A percentile compares a stretch with the other conserved stretches of the same genome.
phyloP scores from a whole-genome alignment of 2,329 filamentous ascomycete species.

The Ascosphaera apis region DNA sequence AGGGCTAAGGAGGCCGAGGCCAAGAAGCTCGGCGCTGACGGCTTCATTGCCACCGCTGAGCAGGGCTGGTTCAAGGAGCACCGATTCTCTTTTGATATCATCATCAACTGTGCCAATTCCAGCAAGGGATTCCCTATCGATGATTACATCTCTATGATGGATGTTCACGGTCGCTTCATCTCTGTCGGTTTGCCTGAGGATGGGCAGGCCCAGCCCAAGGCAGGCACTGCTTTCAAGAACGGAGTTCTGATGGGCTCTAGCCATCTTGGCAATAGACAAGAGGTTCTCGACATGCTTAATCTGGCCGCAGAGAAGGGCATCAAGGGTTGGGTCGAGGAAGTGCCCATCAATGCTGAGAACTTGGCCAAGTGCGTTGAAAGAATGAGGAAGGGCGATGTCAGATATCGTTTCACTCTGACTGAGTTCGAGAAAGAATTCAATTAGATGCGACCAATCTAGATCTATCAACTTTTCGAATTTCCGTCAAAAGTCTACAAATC shows the following conservation, averaged over 20 bases:
- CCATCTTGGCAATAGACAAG: slow-evolving; percentile 45
- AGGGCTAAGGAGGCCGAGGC: slow-evolving; percentile 37
- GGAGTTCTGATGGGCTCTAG: slow-evolving; percentile 48
- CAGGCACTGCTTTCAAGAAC: slow-evolving; percentile 49
- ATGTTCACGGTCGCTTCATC: slow-evolving; percentile 61
- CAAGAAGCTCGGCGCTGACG: slow-evolving; percentile 33
- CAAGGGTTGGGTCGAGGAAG: slow-evolving; percentile 43
- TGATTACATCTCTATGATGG: slow-evolving; percentile 54
- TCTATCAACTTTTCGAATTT: too few relatives aligned
- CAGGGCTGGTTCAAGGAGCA: slow-evolving; percentile 34
- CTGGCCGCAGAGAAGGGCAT: slow-evolving; percentile 46
- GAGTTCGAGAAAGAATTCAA: slow-evolving; percentile 17
- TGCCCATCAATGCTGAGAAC: slow-evolving; percentile 48
- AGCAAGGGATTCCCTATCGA: slow-evolving; percentile 38
- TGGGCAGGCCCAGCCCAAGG: slow-evolving; percentile 9
- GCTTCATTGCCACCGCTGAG: slow-evolving; percentile 34
- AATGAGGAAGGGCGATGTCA: slow-evolving; percentile 47
- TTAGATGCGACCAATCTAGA: slow-evolving; percentile 1
- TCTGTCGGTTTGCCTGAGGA: slow-evolving; percentile 61
- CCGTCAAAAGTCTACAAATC: too few relatives aligned
- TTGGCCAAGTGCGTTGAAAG: slow-evolving; percentile 47
- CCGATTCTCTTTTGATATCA: slow-evolving; percentile 36
- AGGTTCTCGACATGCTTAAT: slow-evolving; percentile 50
- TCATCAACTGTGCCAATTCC: slow-evolving; percentile 52
- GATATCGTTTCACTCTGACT: slow-evolving; percentile 48